These are phyloP conservation scores for Candida dubliniensis DNA, from an alignment of 1,139 yeast species.

Conservation along the genomic window DNA sequence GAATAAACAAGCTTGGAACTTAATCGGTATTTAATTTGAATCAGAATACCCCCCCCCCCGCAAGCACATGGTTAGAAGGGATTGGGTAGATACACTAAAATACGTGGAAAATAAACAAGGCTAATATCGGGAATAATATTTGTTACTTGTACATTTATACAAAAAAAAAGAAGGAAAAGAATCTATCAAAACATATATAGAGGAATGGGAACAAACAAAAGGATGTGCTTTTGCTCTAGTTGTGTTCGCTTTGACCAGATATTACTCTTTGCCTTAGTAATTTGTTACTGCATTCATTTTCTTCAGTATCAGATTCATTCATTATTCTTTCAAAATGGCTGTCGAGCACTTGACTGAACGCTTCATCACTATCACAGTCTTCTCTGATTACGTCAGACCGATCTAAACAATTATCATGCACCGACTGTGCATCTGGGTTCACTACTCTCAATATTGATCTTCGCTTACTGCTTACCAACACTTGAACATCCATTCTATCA, in stretches of 20 bases:
- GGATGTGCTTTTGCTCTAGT: not conserved
- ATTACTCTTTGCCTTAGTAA: slow-evolving; percentile 32
- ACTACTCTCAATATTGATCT: slow-evolving; percentile 61
- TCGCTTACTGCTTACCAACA: slow-evolving; percentile 69
- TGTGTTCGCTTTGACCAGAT: slow-evolving; percentile 18
- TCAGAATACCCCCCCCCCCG: too few species aligned
- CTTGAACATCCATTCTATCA: slow-evolving; percentile 65
- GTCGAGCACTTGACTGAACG: slow-evolving; percentile 5
- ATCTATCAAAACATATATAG: too few species aligned
- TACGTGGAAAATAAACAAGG: too few species aligned
- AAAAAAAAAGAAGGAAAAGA: too few species aligned
- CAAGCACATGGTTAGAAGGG: too few species aligned
- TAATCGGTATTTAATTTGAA: too few species aligned
- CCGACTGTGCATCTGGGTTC: slow-evolving; percentile 53
- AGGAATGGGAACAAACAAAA: not conserved
- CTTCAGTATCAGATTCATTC: slow-evolving; percentile 3
- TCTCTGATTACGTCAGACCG: not conserved
- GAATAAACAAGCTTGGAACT: too few species aligned
- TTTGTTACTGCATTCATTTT: slow-evolving; percentile 1
- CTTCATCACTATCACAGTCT: slow-evolving; percentile 4
- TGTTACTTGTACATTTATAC: too few species aligned
- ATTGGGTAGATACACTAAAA: too few species aligned
- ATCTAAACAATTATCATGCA: not conserved
- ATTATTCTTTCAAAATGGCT: slow-evolving; percentile 10
- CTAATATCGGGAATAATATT: too few species aligned